Percentiles rank a stretch among this genome's conserved stretches.
Evolutionary conservation across 1,284 basidiomycete species (phyloP).

Genomic region (Rhodotorula mucilaginosa): DNA sequence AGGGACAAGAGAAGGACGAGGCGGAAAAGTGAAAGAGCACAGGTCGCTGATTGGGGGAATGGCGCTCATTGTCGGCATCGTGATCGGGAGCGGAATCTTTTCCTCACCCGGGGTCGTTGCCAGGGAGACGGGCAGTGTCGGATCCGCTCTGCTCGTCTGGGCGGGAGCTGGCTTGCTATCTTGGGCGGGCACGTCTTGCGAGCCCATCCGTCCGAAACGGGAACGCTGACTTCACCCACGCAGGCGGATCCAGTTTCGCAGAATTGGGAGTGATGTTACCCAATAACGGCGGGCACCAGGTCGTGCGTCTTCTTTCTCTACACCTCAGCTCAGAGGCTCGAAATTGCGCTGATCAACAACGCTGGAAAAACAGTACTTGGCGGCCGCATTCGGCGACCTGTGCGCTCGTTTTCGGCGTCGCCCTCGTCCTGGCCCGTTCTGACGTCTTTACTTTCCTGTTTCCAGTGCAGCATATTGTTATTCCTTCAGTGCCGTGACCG

Average conservation of each 20-base stretch:
- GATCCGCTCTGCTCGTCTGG: conserved; percentile 44
- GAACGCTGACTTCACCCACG: conserved; percentile 66
- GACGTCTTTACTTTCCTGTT: no score
- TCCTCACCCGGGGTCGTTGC: conserved; percentile 74
- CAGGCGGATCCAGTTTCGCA: conserved; percentile 56
- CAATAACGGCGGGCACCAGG: conserved; percentile 64
- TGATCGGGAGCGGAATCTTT: conserved; percentile 72
- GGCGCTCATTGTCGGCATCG: conserved; percentile 33
- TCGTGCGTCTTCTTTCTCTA: conserved; percentile 62
- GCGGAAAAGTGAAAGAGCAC: conserved; percentile 16
- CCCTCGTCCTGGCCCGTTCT: no score
- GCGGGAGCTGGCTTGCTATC: conserved; percentile 60
- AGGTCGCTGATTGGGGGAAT: conserved; percentile 19
- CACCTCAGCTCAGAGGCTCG: no score
- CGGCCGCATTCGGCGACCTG: conserved; percentile 58
- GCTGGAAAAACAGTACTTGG: conserved; percentile 64
- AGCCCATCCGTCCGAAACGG: conserved; percentile 61
- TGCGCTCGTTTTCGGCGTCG: neutral
- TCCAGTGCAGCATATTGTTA: conserved; percentile 55
- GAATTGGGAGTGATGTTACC: conserved; percentile 78
- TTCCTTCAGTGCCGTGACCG: conserved; percentile 49
- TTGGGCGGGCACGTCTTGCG: conserved; percentile 68
- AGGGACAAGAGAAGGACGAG: neutral
- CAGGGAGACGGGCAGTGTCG: conserved; percentile 67
- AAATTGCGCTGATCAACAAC: no score